phyloP scores from a whole-genome alignment of 1,139 yeast genomes.

The Scheffersomyces cryptocercus region DNA sequence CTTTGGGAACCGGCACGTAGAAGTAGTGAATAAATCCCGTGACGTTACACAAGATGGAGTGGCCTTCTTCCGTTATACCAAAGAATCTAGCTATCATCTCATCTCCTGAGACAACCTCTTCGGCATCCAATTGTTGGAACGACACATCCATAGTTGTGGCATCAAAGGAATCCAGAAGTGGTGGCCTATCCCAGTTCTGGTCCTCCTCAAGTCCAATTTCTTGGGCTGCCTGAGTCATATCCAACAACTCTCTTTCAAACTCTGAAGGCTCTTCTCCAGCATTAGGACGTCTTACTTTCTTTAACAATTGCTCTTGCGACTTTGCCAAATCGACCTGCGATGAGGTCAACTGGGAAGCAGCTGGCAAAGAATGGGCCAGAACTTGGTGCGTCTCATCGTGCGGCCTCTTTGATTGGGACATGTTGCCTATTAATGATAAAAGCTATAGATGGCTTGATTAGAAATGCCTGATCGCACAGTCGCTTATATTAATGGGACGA shows the following conservation, averaged over 20 bases:
- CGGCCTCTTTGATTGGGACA: constrained; percentile 6
- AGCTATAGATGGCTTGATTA: no score
- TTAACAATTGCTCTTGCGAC: constrained; percentile 36
- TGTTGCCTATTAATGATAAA: background rate
- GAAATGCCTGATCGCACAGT: no score
- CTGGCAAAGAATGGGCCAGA: constrained; percentile 47
- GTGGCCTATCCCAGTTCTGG: constrained; percentile 65
- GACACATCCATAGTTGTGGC: constrained; percentile 53
- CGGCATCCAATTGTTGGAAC: constrained; percentile 95
- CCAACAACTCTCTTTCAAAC: constrained; percentile 64
- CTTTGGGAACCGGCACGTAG: constrained; percentile 88
- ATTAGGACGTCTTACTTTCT: constrained; percentile 37
- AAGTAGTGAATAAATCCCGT: constrained; percentile 88
- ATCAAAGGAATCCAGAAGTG: constrained; percentile 50
- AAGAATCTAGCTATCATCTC: constrained; percentile 76
- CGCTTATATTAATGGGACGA: no score
- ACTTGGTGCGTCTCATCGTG: constrained; percentile 12
- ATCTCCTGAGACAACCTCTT: constrained; percentile 65
- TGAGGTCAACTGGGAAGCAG: constrained; percentile 33
- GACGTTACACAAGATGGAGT: constrained; percentile 87
- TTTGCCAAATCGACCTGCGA: constrained; percentile 25
- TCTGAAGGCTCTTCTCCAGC: constrained; percentile 52
- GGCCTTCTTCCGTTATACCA: constrained; percentile 87
- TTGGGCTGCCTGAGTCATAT: constrained; percentile 49
- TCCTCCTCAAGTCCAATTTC: constrained; percentile 40